Evolutionary conservation across 164 flowering plant genomes (phyloP).

Genomic region (Aristolochia contorta): DNA sequence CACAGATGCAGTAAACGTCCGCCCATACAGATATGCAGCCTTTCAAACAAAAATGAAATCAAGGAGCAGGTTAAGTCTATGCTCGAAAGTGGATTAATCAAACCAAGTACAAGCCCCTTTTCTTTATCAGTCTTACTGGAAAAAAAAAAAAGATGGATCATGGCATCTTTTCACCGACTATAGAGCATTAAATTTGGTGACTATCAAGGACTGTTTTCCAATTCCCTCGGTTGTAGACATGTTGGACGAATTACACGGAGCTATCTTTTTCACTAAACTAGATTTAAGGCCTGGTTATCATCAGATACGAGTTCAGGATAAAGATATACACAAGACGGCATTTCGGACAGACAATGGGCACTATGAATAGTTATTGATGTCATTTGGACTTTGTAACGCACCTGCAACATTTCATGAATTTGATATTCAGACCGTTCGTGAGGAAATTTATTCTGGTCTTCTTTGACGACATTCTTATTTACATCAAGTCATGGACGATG

Average conservation of each 20-base stretch:
- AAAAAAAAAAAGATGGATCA: not conserved
- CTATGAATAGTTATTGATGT: slow-evolving; percentile 1
- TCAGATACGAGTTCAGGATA: not conserved
- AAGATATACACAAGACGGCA: slow-evolving; percentile 5
- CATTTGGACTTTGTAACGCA: slow-evolving; percentile 5
- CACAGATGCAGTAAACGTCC: not conserved
- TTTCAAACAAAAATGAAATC: not conserved
- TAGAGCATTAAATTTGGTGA: not conserved
- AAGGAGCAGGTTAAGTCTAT: not conserved
- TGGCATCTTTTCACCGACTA: not conserved
- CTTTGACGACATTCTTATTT: slow-evolving; percentile 6
- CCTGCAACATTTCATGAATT: slow-evolving; percentile 5
- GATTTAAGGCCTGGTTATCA: not conserved
- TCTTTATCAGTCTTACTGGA: not conserved
- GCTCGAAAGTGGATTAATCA: not conserved
- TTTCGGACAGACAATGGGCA: slow-evolving; percentile 9
- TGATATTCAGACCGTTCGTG: not conserved
- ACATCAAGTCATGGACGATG: not conserved
- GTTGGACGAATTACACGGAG: not conserved
- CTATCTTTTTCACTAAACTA: not conserved
- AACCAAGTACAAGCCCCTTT: not conserved
- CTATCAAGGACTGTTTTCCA: not conserved
- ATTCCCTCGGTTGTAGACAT: not conserved
- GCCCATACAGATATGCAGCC: slow-evolving; percentile 4
- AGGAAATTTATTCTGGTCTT: slow-evolving; percentile 3